Conservation (phyloP, 2,329 filamentous ascomycete species). For the Fusarium dlaminii region DNA sequence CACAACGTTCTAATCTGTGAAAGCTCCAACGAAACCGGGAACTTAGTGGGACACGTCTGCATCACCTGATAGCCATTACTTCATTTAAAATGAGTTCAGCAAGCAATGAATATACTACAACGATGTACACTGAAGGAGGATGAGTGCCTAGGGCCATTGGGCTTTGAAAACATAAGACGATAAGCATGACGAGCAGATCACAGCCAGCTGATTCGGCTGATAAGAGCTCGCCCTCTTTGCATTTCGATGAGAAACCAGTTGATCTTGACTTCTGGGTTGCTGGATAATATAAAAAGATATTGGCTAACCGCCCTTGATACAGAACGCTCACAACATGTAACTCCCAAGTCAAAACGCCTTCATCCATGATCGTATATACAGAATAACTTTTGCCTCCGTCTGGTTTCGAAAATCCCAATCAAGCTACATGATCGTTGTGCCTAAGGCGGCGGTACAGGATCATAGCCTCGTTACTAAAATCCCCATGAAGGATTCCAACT, state of each 20-base stretch:
- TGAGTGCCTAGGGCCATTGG: neutral
- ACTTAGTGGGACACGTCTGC: neutral
- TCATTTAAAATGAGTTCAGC: neutral
- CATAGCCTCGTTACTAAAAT: conserved; percentile 17
- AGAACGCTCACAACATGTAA: conserved; percentile 11
- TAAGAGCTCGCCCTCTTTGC: neutral
- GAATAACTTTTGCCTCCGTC: neutral
- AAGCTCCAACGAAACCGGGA: neutral
- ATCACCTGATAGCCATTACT: neutral
- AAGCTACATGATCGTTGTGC: neutral
- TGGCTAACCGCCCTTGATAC: neutral
- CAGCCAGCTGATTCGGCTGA: no score
- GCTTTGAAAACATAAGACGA: neutral
- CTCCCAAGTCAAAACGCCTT: neutral
- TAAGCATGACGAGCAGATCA: neutral
- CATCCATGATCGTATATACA: neutral
- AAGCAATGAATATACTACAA: neutral
- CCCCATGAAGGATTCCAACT: conserved; percentile 35
- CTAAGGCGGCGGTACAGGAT: neutral
- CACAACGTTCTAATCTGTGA: neutral
- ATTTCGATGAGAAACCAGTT: neutral
- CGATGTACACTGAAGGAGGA: neutral
- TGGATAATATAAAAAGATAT: neutral
- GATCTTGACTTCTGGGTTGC: neutral
- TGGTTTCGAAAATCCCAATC: neutral